Conservation (phyloP, 2,329 filamentous ascomycete species). For the Venturia carpophila region DNA sequence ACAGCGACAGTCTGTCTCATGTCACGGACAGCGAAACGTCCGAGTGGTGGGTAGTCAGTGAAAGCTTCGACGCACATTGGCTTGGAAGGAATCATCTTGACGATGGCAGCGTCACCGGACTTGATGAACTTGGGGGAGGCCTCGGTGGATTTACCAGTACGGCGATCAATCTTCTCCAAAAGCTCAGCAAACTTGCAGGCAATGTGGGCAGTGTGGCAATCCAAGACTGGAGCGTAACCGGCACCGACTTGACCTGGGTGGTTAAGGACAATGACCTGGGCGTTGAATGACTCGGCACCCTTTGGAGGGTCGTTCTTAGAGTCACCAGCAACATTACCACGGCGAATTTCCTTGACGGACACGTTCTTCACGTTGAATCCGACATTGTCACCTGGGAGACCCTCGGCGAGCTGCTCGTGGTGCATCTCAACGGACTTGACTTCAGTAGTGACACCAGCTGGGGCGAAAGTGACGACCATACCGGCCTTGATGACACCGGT, state of each 20-base stretch:
- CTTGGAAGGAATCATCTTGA: conserved; percentile 99
- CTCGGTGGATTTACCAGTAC: conserved; percentile 98
- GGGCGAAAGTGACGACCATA: conserved; percentile 97
- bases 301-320: conserved; percentile 98
- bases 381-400: conserved; percentile 99
- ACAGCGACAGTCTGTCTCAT: conserved; percentile 79
- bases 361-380: conserved; percentile 99
- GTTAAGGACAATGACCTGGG: conserved; percentile 99
- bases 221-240: conserved; percentile 97
- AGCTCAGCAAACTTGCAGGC: conserved; percentile 99
- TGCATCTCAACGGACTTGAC: conserved; percentile 99
- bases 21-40: conserved; percentile 99
- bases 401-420: conserved; percentile 96
- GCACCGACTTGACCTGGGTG: conserved; percentile 99
- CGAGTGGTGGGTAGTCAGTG: conserved; percentile 98
- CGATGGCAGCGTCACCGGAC: conserved; percentile 99
- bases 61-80: conserved; percentile 99
- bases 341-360: conserved; percentile 99
- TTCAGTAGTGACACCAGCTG: conserved; percentile 99
- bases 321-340: conserved; percentile 99
- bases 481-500: conserved; percentile 86
- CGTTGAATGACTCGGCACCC: conserved; percentile 90
- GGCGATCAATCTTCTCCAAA: conserved; percentile 99
- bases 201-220: conserved; percentile 99
- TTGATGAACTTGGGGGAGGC: conserved; percentile 98